Evolutionary conservation across 208 protist species (phyloP).

Genomic region (Crithidia acanthocephali): DNA sequence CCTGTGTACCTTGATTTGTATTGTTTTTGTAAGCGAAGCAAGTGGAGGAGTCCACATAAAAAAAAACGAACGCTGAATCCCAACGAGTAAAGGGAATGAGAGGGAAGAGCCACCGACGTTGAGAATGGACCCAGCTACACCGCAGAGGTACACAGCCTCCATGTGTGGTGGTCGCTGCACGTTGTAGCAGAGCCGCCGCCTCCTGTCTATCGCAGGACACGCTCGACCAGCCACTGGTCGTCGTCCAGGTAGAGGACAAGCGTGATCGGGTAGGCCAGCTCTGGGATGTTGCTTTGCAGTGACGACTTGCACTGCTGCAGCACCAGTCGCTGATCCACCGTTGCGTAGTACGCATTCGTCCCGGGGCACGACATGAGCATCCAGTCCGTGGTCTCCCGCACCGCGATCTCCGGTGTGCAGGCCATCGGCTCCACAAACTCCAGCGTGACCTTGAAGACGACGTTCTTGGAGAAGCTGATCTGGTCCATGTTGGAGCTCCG

Average conservation of each 20-base stretch:
- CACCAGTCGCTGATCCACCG: constrained; percentile 73
- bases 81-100: no score
- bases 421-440: constrained; percentile 64
- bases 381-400: constrained; percentile 86
- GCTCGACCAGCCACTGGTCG: constrained; percentile 71
- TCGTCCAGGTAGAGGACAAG: constrained; percentile 55
- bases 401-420: constrained; percentile 72
- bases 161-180: no score
- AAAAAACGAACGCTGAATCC: no score
- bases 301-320: constrained; percentile 68
- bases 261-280: constrained; percentile 59
- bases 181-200: neutral
- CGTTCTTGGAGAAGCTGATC: constrained; percentile 59
- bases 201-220: constrained; percentile 43
- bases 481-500: constrained; percentile 71
- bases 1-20: no score
- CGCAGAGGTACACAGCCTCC: no score
- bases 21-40: no score
- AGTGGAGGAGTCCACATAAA: no score
- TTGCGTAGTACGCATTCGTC: constrained; percentile 72
- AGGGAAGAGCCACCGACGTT: no score
- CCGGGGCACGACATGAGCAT: constrained; percentile 69
- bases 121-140: no score
- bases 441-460: constrained; percentile 75
- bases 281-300: constrained; percentile 66